These are phyloP conservation scores for Carex scoparia DNA, from an alignment of 176 grass and related monocot genomes.

Conservation along the genomic window DNA sequence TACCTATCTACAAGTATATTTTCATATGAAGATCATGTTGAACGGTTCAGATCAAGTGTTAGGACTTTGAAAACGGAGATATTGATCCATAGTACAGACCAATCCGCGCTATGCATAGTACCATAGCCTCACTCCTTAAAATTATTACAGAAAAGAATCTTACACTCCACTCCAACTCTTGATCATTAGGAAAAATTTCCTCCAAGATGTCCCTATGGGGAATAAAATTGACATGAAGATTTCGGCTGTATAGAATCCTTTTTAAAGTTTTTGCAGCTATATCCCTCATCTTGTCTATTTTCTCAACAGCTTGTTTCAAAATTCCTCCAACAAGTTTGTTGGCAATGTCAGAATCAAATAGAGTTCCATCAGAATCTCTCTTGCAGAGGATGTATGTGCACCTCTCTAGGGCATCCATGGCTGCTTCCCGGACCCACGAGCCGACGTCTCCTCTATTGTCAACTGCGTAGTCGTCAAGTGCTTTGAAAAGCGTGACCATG, in stretches of 20 bases:
- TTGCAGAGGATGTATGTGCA: slow-evolving; percentile 74
- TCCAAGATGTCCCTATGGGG: slow-evolving; percentile 61
- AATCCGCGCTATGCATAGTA: too few relatives aligned
- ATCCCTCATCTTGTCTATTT: slow-evolving; percentile 95
- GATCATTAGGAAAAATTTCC: slow-evolving; percentile 56
- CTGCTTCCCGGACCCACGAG: slow-evolving; percentile 95
- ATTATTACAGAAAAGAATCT: slow-evolving; percentile 31
- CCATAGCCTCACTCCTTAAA: neutral
- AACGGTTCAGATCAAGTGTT: too few relatives aligned
- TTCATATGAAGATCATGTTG: too few relatives aligned
- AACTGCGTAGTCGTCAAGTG: slow-evolving; percentile 91
- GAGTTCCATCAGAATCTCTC: slow-evolving; percentile 39
- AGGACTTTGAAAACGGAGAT: too few relatives aligned
- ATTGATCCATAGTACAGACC: too few relatives aligned
- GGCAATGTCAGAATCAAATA: slow-evolving; percentile 64
- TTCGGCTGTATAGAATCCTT: slow-evolving; percentile 69
- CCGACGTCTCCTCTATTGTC: slow-evolving; percentile 98
- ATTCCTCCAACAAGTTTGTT: slow-evolving; percentile 62
- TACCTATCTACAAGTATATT: too few relatives aligned
- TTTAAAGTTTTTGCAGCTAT: slow-evolving; percentile 67
- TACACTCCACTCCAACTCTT: slow-evolving; percentile 73
- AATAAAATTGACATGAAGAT: slow-evolving; percentile 56
- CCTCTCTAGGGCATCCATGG: slow-evolving; percentile 85
- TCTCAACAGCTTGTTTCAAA: slow-evolving; percentile 91
- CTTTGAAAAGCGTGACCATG: slow-evolving; percentile 64